Evolutionary conservation across 805 yeast genomes (phyloP).

Genomic region (Yarrowia porcina): DNA sequence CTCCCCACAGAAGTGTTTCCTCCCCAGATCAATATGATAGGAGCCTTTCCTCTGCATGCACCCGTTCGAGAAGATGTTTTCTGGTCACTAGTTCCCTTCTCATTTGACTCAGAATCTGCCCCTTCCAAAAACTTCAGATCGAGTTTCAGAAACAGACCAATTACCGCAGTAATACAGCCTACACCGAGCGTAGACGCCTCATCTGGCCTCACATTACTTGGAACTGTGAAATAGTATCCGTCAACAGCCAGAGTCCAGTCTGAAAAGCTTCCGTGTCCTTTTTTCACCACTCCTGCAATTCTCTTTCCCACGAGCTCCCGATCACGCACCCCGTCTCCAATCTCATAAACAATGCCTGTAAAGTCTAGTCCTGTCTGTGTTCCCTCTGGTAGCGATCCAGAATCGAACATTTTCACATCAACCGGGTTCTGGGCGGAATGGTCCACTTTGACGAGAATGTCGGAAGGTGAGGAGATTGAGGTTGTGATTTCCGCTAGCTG

Average conservation of each 20-base stretch:
- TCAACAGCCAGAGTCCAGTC: slow-evolving; percentile 10
- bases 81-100: not conserved
- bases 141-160: not conserved
- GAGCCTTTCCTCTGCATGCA: not conserved
- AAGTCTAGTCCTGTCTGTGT: not conserved
- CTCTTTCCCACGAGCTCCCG: slow-evolving; percentile 9
- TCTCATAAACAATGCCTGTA: not conserved
- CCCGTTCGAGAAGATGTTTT: not conserved
- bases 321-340: slow-evolving; percentile 4
- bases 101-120: too few species aligned
- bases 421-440: slow-evolving; percentile 7
- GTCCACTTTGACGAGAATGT: slow-evolving; percentile 10
- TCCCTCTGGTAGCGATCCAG: not conserved
- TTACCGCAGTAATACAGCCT: not conserved
- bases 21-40: not conserved
- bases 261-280: not conserved
- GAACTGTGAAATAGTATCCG: not conserved
- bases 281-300: not conserved
- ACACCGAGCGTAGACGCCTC: not conserved
- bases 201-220: not conserved
- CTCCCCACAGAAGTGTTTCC: slow-evolving; percentile 18
- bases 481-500: not conserved
- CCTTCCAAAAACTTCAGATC: not conserved
- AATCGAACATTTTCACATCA: slow-evolving; percentile 7
- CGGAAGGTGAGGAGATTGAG: not conserved